A percentile compares a stretch with the other conserved stretches of the same genome.
Conservation (phyloP, 2,329 filamentous ascomycete genomes). For the Ophiosphaerella korrae region DNA sequence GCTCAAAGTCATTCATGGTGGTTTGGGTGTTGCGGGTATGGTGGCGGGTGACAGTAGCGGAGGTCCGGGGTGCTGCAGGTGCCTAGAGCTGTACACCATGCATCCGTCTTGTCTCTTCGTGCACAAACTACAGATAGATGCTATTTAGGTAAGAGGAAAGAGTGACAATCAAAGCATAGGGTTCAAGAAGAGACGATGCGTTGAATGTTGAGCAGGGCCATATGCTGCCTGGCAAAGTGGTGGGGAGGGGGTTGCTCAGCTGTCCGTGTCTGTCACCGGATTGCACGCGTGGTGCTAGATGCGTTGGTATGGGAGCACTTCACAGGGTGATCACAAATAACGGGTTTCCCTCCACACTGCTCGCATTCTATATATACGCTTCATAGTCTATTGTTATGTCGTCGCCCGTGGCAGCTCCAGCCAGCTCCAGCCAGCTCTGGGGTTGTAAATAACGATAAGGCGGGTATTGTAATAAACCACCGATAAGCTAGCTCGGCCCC, state of each 20-base stretch:
- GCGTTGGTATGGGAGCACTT: background rate
- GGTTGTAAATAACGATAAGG: constrained; percentile 1
- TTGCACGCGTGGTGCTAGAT: background rate
- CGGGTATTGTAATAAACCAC: background rate
- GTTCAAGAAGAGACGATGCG: constrained; percentile 2
- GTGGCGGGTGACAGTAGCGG: constrained; percentile 14
- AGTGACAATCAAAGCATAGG: constrained; percentile 3
- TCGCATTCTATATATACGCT: background rate
- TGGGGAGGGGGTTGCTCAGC: constrained; percentile 7
- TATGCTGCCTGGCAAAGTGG: constrained; percentile 11
- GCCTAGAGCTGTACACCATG: constrained; percentile 19
- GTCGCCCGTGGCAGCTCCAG: too few relatives aligned
- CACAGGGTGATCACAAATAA: background rate
- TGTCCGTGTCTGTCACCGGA: constrained; percentile 1
- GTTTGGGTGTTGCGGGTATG: constrained; percentile 2
- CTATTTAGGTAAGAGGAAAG: background rate
- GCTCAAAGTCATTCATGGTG: constrained; percentile 72
- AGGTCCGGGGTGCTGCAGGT: constrained; percentile 17
- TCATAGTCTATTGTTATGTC: background rate
- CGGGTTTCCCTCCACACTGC: background rate
- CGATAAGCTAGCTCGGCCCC: constrained; percentile 1
- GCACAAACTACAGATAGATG: background rate
- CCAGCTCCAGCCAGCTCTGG: background rate
- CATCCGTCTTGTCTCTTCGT: constrained; percentile 2
- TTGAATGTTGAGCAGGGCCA: constrained; percentile 7